Evolutionary conservation across 75 land plant genomes (phyloP).

Genomic region (Isoetes taiwanensis): DNA sequence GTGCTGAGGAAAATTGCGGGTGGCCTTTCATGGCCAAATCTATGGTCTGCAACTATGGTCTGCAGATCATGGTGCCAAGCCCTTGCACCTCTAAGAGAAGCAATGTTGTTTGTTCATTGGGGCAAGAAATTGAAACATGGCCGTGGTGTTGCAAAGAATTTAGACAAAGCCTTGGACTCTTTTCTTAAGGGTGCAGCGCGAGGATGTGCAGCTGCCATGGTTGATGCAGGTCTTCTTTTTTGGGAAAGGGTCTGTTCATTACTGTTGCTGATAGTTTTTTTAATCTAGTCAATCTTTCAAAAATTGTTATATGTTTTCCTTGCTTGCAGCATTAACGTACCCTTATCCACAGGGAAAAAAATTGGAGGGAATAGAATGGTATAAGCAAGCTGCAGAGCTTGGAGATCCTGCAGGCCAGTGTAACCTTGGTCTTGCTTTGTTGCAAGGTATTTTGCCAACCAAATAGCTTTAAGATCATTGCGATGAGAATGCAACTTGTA

Average conservation of each 20-base stretch:
- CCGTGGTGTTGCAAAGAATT: slow-evolving; percentile 28
- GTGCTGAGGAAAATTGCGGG: slow-evolving; percentile 43
- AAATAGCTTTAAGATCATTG: background rate
- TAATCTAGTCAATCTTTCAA: too few species aligned
- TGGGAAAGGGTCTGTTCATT: slow-evolving; percentile 50
- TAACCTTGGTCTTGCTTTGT: slow-evolving; percentile 60
- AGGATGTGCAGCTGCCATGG: slow-evolving; percentile 87
- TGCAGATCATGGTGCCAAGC: slow-evolving; percentile 69
- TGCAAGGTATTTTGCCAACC: slow-evolving; percentile 35
- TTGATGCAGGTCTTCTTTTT: slow-evolving; percentile 72
- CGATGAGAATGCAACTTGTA: background rate
- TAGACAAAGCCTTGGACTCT: slow-evolving; percentile 49
- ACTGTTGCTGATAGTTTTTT: background rate
- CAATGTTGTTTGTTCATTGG: slow-evolving; percentile 44
- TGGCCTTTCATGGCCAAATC: slow-evolving; percentile 28
- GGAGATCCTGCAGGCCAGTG: slow-evolving; percentile 72
- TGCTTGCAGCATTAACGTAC: background rate
- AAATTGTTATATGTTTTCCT: background rate
- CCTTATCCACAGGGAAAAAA: slow-evolving; percentile 27
- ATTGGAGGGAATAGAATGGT: slow-evolving; percentile 40
- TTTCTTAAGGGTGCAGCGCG: slow-evolving; percentile 54
- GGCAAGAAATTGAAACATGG: slow-evolving; percentile 85
- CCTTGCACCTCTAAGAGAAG: slow-evolving; percentile 62
- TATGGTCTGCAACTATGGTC: slow-evolving; percentile 49
- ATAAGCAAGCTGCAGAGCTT: slow-evolving; percentile 55